Evolutionary conservation across 2,329 filamentous ascomycete species (phyloP), one percentile per base, ranked within the genome.

Genomic region (Aspergillus ochraceoroseus): DNA sequence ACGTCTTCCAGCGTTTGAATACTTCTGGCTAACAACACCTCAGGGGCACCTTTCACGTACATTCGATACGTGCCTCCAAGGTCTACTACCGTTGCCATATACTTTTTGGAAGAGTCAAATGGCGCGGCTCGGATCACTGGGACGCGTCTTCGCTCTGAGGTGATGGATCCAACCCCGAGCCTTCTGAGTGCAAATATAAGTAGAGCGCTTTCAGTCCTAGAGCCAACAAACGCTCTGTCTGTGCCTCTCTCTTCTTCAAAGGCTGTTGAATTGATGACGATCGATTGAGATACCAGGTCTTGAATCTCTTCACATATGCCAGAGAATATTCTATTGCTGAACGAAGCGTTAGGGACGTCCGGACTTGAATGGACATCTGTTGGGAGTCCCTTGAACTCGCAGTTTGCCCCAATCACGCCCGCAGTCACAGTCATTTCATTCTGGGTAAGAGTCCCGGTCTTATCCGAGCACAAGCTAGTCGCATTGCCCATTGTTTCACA

Each of bases 401-500:
- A 19, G 15, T 41, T n/a, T n/a, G n/a, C 20, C 1, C 81, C 81
- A 11, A 86, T 64, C 5, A 79, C 79, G 2, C 81, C 82, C n/a
- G 82, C 77, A 15, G 86, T 82, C 1, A 87, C 82, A 0, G 79
- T 83, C 81, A 85, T 85, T 59, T 78, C 76, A 56, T 84, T 84
- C 38, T 83, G 79, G 0, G 82, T 85, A 9, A 86, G 66, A 1
- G 82, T 86, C 31, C 82, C 82, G 0, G 82, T 86, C 63, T 86
- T 86, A 62, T 86, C 85, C 2, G 83, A 87, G 63, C 85, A 89
- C 15, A 89, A 82, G 0, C 82, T 82, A 1, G 80, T 83, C 2
- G 82, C 82, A 54, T 85, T 86, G 32, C 83, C 83, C 82, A 87
- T 85, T 27, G 85, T 85, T 60, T 87, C 83, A 52, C 83, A 86